phyloP scores from a whole-genome alignment of 495 filamentous ascomycete genomes.

The Tuber calosporum region DNA sequence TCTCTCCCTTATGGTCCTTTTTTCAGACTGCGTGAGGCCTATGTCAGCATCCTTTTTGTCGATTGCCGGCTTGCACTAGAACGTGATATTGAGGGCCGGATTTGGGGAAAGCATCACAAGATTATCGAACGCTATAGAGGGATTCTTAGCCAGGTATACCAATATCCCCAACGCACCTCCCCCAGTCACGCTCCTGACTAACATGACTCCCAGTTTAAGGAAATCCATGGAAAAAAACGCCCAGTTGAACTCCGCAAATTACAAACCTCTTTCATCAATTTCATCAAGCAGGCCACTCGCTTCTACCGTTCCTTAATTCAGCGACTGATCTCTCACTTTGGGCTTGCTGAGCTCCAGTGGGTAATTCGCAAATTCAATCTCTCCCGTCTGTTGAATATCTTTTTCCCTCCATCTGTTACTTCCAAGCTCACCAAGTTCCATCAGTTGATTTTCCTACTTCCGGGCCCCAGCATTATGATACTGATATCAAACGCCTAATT shows the following conservation, averaged over 20 bases:
- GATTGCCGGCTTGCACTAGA: conserved; percentile 64
- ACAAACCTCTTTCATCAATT: conserved; percentile 68
- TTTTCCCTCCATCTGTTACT: conserved; percentile 5
- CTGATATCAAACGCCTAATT: conserved; percentile 47
- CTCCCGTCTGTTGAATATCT: conserved; percentile 46
- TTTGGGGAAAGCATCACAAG: conserved; percentile 73
- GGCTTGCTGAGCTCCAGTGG: conserved; percentile 64
- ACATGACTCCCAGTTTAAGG: conserved; percentile 46
- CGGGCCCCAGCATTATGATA: conserved; percentile 18
- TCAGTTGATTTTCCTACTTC: conserved; percentile 25
- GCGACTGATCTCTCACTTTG: conserved; percentile 63
- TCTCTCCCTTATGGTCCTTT: conserved; percentile 10
- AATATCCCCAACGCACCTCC: neutral
- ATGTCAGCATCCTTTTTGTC: conserved; percentile 62
- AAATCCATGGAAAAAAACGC: conserved; percentile 54
- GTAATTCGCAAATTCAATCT: conserved; percentile 63
- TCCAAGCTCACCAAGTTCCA: conserved; percentile 18
- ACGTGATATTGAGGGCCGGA: conserved; percentile 56
- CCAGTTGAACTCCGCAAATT: conserved; percentile 72
- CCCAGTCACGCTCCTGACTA: conserved; percentile 10
- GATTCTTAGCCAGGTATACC: conserved; percentile 46
- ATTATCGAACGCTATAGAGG: conserved; percentile 72
- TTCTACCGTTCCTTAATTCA: conserved; percentile 85
- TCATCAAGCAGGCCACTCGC: conserved; percentile 74
- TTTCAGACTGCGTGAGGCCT: conserved; percentile 43